Base-by-base conservation (phyloP, 805 yeast genomes). In the Limtongozyma cylindracea region DNA sequence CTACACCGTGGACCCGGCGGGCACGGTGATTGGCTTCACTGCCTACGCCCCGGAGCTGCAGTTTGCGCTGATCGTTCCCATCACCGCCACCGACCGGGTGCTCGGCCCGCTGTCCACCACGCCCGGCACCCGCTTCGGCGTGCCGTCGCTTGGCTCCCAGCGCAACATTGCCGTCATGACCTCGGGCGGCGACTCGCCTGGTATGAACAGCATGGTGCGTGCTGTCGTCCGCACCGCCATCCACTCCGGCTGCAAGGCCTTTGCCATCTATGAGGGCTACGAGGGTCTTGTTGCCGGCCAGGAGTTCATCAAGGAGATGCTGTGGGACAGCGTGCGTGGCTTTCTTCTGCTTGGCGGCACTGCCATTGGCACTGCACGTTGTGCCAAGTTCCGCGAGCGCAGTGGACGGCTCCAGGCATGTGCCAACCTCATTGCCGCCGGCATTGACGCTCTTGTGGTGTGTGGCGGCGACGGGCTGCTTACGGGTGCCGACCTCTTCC, bases 391-490 rank as follows among this genome's bases (percentile, higher is more conserved):
- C 42, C 55, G 60, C 34, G 71, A 69, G 37, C 47, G 76, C 22
- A 46, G 49, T 31, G 84, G 84, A 18, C 49, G 84, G 34, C 43
- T 71, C 21, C 31, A 42, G 21, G 80, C 65, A 17, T 69, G 73
- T 24, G 50, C 56, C 32, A 66, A 72, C 42, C 50, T 72, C 60
- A 58, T 72, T 31, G 55, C 44, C 20, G 61, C 66, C 16, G 82
- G 82, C 24, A 71, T 72, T 26, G 80, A 72, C 41, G 82, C 78
- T 3, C 49, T 72, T 29, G 59, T 72, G 29, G 82, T 72, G 11
- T 68, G 78, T 45, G 84, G 84, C 31, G 84, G 84, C 39, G 84
- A 72, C 39, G 84, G 84, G 23, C 70, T 80, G 1, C 50, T 72
- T 30, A 72, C 84, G 3, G 84, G 84, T 29, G 84, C 84, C 5